Conservation (phyloP, 1,139 yeast species). For the Yamadazyma trypodendri region DNA sequence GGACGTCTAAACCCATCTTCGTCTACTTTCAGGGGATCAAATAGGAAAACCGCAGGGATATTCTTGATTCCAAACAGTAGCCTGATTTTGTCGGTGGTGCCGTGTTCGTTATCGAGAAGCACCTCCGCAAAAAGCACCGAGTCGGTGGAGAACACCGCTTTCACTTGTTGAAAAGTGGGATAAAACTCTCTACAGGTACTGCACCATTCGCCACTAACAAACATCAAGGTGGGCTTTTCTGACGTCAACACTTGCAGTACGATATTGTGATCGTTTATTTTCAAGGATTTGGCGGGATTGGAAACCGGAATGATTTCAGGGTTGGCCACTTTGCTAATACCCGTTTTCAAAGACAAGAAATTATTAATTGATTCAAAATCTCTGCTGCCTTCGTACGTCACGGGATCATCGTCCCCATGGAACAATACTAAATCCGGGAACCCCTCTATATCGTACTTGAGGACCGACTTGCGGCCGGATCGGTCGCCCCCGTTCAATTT, state of each 20-base stretch:
- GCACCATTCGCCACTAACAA: constrained; percentile 81
- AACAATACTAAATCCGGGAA: constrained; percentile 66
- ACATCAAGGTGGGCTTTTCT: constrained; percentile 63
- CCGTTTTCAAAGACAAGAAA: constrained; percentile 42
- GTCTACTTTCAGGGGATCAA: constrained; percentile 28
- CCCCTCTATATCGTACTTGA: constrained; percentile 56
- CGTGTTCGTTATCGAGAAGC: constrained; percentile 62
- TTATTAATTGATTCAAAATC: constrained; percentile 46
- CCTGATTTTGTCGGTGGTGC: constrained; percentile 32
- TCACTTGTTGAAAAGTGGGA: constrained; percentile 61
- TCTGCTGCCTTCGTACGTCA: constrained; percentile 49
- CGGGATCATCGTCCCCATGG: constrained; percentile 49
- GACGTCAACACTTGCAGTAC: constrained; percentile 52
- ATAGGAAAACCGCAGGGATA: constrained; percentile 56
- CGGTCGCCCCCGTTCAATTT: constrained; percentile 66
- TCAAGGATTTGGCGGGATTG: constrained; percentile 8
- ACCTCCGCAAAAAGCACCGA: constrained; percentile 58
- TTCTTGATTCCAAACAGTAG: constrained; percentile 42
- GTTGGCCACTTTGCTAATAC: constrained; percentile 17
- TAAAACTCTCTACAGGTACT: constrained; percentile 67
- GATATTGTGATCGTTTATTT: constrained; percentile 46
- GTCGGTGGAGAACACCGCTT: constrained; percentile 46
- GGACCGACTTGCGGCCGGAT: constrained; percentile 53
- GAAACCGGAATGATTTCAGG: constrained; percentile 15
- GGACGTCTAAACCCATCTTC: constrained; percentile 45